phyloP scores from a whole-genome alignment of 345 rosid species.

The Acer campestre region DNA sequence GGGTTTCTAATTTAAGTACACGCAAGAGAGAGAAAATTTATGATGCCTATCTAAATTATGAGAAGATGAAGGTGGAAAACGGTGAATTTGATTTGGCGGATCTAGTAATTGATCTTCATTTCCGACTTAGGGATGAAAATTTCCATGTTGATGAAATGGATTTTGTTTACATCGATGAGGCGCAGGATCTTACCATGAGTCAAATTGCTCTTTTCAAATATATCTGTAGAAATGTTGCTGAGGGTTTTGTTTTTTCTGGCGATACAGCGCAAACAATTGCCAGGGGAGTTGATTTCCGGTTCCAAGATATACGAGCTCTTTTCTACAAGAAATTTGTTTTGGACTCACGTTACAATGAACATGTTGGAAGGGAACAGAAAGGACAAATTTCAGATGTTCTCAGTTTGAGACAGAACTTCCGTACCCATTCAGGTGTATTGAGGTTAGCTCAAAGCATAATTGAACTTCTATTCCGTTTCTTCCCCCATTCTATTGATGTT shows the following conservation, averaged over 20 bases:
- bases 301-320: slow-evolving; percentile 50
- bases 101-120: slow-evolving; percentile 50
- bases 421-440: slow-evolving; percentile 54
- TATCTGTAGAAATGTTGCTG: slow-evolving; percentile 39
- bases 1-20: slow-evolving; percentile 35
- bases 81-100: slow-evolving; percentile 58
- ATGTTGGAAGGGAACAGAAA: slow-evolving; percentile 26
- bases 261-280: slow-evolving; percentile 39
- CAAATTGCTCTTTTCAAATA: slow-evolving; percentile 50
- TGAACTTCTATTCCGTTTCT: slow-evolving; percentile 46
- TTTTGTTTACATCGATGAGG: slow-evolving; percentile 59
- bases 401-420: slow-evolving; percentile 54
- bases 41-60: slow-evolving; percentile 43
- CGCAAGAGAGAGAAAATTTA: slow-evolving; percentile 36
- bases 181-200: slow-evolving; percentile 58
- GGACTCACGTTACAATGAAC: slow-evolving; percentile 4
- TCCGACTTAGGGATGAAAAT: slow-evolving; percentile 28
- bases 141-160: slow-evolving; percentile 37
- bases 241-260: slow-evolving; percentile 51
- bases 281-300: slow-evolving; percentile 51
- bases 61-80: slow-evolving; percentile 38
- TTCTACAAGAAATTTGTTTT: slow-evolving; percentile 47
- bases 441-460: slow-evolving; percentile 55
- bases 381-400: slow-evolving; percentile 39
- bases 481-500: slow-evolving; percentile 39